Base-by-base conservation (phyloP, 331 rosid genomes). In the Saraca asoca region DNA sequence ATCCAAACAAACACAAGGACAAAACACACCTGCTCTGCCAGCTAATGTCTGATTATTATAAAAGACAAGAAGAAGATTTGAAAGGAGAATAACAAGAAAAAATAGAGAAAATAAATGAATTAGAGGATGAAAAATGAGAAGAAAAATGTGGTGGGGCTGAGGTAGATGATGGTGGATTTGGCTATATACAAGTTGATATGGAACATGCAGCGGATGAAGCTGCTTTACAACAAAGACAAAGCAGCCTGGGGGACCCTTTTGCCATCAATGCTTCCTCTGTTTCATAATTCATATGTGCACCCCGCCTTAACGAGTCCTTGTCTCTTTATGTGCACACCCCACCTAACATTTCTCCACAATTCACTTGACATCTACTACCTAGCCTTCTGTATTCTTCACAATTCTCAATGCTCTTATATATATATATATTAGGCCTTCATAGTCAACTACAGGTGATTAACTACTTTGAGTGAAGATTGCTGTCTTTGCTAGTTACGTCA, bases 11-110 rank as follows among this genome's bases (percentile, higher is more conserved):
- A 70, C 65, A 64, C 79, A 15, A 69, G 70, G 89, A 79, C 94
- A 83, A 79, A 75, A 74, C 79, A 68, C 67, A 87, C 88, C 88
- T 85, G 93, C 88, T 50, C 72, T 66, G 92, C 91, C 96, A 87
- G 93, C 96, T 87, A 89, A 73, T 72, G 71, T 72, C 55, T 61
- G 78, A 80, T 81, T 69, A 82, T 80, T 63, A 65, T 41, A 53
- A 59, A 75, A 65, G 83, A 86, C 91, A 75, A 75, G 41, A 51
- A 12, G 10, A 45, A 74, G 77, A 67, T 69, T 54, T 69, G 49
- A 53, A 74, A 70, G 19, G 51, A 61, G 14, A 7, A 60, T 55
- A 64, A 11, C 50, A 51, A 4, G 57, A 51, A 44, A 62, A 16
- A 33, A 68, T 39, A 56, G 43, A 41, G 48, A 51, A 60, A 31